Percentiles rank a stretch among this genome's conserved stretches.
phyloP scores from a whole-genome alignment of 176 grass and related monocot species.

The Bonia amplexicaulis region DNA sequence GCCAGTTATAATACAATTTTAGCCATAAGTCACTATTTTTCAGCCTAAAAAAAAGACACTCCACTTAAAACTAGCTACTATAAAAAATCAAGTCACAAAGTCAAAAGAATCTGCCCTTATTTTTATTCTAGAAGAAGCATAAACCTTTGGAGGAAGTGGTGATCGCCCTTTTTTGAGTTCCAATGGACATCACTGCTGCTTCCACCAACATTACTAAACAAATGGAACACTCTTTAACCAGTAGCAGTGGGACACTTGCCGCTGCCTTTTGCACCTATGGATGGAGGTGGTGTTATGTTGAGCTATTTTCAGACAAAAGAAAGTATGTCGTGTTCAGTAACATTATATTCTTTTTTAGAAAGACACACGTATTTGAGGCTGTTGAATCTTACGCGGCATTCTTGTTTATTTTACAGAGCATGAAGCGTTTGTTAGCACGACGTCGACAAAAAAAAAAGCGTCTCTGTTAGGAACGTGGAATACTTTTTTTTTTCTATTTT shows the following conservation, averaged over 20 bases:
- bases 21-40: no score
- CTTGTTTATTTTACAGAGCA: neutral
- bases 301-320: neutral
- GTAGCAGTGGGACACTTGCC: neutral
- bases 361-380: neutral
- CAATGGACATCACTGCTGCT: neutral
- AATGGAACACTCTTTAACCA: neutral
- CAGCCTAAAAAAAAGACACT: no score
- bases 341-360: neutral
- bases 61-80: no score
- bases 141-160: neutral
- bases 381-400: neutral
- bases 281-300: neutral
- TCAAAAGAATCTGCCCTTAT: no score
- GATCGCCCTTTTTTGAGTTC: neutral
- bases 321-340: neutral
- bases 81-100: no score
- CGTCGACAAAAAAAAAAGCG: no score
- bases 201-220: neutral
- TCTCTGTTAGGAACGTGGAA: no score
- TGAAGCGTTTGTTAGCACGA: no score
- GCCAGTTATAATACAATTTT: no score
- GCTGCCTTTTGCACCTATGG: neutral
- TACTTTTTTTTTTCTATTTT: no score
- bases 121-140: neutral